Conservation (phyloP, 2,329 filamentous ascomycete genomes). For the Westerdykella sp. region DNA sequence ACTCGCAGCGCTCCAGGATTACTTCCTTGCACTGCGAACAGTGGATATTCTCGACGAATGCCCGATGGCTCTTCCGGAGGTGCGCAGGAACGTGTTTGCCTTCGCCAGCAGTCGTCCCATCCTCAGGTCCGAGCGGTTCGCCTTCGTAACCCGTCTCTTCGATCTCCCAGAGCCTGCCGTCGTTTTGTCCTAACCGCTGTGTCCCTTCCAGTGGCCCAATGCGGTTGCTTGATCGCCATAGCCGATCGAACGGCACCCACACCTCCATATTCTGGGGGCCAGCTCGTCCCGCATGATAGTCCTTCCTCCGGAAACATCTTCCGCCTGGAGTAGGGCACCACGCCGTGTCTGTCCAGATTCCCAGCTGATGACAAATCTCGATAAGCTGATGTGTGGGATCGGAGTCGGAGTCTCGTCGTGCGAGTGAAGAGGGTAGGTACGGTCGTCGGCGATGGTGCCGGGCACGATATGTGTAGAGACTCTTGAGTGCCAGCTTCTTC, state of each 20-base stretch:
- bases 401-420: slow-evolving; percentile 53
- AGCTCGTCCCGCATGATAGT: slow-evolving; percentile 52
- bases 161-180: slow-evolving; percentile 53
- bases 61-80: slow-evolving; percentile 47
- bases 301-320: slow-evolving; percentile 50
- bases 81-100: slow-evolving; percentile 52
- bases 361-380: slow-evolving; percentile 52
- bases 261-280: slow-evolving; percentile 52
- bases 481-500: slow-evolving; percentile 50
- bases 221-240: slow-evolving; percentile 56
- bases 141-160: slow-evolving; percentile 50
- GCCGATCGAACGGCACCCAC: slow-evolving; percentile 56
- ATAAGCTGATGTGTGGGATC: slow-evolving; percentile 57
- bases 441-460: slow-evolving; percentile 56
- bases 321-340: slow-evolving; percentile 56
- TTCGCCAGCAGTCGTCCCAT: slow-evolving; percentile 41
- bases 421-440: slow-evolving; percentile 51
- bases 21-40: slow-evolving; percentile 50
- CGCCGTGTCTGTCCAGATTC: slow-evolving; percentile 56
- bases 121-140: slow-evolving; percentile 49
- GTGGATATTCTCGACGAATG: slow-evolving; percentile 48
- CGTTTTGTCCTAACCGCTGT: slow-evolving; percentile 32
- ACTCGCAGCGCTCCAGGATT: slow-evolving; percentile 53
- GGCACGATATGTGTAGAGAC: slow-evolving; percentile 56
- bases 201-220: slow-evolving; percentile 42